Conservation (phyloP, 805 yeast genomes). For the Cephaloascus fragrans region DNA sequence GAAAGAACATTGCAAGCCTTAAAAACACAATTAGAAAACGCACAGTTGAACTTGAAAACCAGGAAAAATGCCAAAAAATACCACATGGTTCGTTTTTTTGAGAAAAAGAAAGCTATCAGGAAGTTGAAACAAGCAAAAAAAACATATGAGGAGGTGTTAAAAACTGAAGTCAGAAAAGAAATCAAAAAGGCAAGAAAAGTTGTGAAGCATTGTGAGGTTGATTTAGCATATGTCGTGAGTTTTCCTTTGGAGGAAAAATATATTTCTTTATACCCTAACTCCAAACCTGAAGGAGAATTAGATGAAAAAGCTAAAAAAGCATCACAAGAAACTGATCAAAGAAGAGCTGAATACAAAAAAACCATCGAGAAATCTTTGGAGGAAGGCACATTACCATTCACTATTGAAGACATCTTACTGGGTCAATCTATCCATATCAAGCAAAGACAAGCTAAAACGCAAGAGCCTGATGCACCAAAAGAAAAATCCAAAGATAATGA, state of each 20-base stretch:
- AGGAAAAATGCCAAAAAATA: constrained; percentile 59
- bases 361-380: constrained; percentile 20
- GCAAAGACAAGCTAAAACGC: constrained; percentile 8
- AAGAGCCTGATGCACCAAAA: constrained; percentile 30
- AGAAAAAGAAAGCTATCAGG: constrained; percentile 75
- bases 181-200: constrained; percentile 36
- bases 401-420: constrained; percentile 23
- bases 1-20: constrained; percentile 65
- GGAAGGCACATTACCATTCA: constrained; percentile 23
- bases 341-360: constrained; percentile 27
- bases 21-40: constrained; percentile 43
- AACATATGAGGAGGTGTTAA: constrained; percentile 21
- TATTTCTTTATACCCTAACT: constrained; percentile 61
- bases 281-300: constrained; percentile 15
- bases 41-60: constrained; percentile 32
- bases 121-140: constrained; percentile 46
- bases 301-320: constrained; percentile 33
- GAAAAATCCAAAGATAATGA: constrained; percentile 4
- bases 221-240: constrained; percentile 63
- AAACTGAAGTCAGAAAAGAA: constrained; percentile 23
- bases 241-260: constrained; percentile 79
- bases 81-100: constrained; percentile 91
- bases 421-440: constrained; percentile 23
- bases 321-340: constrained; percentile 27
- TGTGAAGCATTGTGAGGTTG: constrained; percentile 50